Evolutionary conservation across 805 yeast genomes (phyloP).

Genomic region (Kodamaea sagamina): DNA sequence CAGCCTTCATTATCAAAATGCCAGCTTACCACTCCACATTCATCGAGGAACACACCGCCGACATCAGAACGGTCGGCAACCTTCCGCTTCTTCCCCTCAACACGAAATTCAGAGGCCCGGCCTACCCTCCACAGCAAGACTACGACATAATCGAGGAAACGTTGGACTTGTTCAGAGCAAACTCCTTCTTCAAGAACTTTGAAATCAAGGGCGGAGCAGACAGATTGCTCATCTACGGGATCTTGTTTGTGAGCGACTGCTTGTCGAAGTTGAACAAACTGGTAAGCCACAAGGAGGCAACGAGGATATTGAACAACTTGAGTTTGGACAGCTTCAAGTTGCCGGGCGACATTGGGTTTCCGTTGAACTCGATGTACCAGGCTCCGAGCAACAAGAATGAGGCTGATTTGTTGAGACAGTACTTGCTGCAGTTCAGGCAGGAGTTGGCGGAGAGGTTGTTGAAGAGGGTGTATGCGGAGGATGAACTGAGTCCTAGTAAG

Average conservation of each 20-base stretch:
- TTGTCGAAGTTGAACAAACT: constrained; percentile 57
- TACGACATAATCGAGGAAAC: constrained; percentile 93
- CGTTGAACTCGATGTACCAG: constrained; percentile 75
- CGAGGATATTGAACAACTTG: constrained; percentile 71
- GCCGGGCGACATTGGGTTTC: constrained; percentile 96
- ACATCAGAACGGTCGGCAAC: constrained; percentile 71
- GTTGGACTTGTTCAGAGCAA: constrained; percentile 89
- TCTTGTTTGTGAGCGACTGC: constrained; percentile 84
- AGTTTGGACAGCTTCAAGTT: constrained; percentile 85
- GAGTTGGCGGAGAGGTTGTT: constrained; percentile 83
- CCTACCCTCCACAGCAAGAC: constrained; percentile 67
- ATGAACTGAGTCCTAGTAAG: constrained; percentile 67
- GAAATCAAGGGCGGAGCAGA: constrained; percentile 97
- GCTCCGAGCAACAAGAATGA: constrained; percentile 77
- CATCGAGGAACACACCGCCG: constrained; percentile 57
- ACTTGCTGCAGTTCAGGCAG: constrained; percentile 91
- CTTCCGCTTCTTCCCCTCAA: constrained; percentile 81
- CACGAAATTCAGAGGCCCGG: constrained; percentile 87
- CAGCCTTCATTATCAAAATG: no score
- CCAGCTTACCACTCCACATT: constrained; percentile 83
- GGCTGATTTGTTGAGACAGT: constrained; percentile 74
- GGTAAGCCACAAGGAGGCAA: constrained; percentile 59
- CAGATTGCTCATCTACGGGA: constrained; percentile 90
- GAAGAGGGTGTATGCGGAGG: constrained; percentile 66
- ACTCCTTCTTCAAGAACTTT: constrained; percentile 93